Conservation (phyloP, 345 rosid species). For the Citrus medica region DNA sequence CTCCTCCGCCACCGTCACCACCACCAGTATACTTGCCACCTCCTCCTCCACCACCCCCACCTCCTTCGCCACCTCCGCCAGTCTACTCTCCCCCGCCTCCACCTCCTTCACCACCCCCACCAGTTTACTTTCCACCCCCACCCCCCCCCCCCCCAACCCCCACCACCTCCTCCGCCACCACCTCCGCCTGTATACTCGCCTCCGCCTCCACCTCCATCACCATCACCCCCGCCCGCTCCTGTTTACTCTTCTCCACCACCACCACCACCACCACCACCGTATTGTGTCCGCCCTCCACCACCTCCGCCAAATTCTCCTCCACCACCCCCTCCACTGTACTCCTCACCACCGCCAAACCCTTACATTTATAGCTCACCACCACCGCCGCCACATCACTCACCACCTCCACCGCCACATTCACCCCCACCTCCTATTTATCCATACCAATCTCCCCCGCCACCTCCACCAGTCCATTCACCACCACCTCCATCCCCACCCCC, state of each 20-base stretch:
- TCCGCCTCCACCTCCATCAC: neutral
- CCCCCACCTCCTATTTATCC: too few species aligned
- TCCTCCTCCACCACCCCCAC: slow-evolving; percentile 29
- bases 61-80: slow-evolving; percentile 18
- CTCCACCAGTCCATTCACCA: too few species aligned
- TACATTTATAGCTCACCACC: slow-evolving; percentile 24
- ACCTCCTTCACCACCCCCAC: neutral
- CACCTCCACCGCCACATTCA: too few species aligned
- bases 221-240: slow-evolving; percentile 25
- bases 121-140: neutral
- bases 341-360: slow-evolving; percentile 36
- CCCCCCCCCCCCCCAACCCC: too few species aligned
- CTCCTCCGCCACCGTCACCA: slow-evolving; percentile 27
- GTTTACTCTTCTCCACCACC: neutral
- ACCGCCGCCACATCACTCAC: neutral
- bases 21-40: slow-evolving; percentile 40
- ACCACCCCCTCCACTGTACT: slow-evolving; percentile 32
- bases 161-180: slow-evolving; percentile 17
- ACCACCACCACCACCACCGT: neutral
- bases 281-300: slow-evolving; percentile 16
- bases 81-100: too few species aligned
- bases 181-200: neutral
- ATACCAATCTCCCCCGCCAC: too few species aligned
- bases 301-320: slow-evolving; percentile 29
- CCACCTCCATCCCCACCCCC: too few species aligned